Base-by-base conservation (phyloP, 257 asterid species). In the Mitragyna speciosa region DNA sequence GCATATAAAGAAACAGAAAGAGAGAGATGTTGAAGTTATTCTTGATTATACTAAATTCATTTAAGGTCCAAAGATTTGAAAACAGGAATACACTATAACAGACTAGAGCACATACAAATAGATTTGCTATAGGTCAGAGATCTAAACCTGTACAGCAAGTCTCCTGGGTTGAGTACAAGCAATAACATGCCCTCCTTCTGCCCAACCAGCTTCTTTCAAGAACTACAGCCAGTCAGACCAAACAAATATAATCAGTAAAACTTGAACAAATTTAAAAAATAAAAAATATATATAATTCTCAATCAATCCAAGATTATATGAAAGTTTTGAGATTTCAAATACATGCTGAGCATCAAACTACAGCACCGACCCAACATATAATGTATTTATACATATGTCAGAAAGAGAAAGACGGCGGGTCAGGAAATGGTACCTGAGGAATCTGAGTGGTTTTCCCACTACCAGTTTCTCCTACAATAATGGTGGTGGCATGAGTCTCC, bases 381-480 rank as follows among this genome's bases (percentile, higher is more conserved):
- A 33, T 24, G 26, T 6, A 16, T 20, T 28, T 1, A 54, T 9
- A 61, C 20, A 30, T 7, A 59, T 45, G 41, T 12, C 6, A 61
- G 4, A 72, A 19, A 78, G 41, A 70, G 61, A 33, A 12, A 19
- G 3, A 78, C 14, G 41, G 66, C 24, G 12, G 47, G 24, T 7
- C n/a, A 1, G 22, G 17, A 56, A 20, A 56, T 56, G 24, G 63
- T 49, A 93, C 99, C 98, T 93, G 98, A 64, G 99, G 98, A 80
- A 96, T 96, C 88, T 96, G 99, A 69, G 99, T 96, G 73, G 98
- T 96, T 86, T 96, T 96, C 2, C 99, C 99, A 73, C 97, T 91
- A 49, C 98, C 98, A 1, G 99, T 96, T 86, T 96, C 99, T 61
- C 99, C 99, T 22, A 96, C 98, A 54, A 96, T 78, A 77, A 93